These are phyloP conservation scores for Uromyces viciae-fabae DNA, from an alignment of 1,284 basidiomycete species.

Conservation along the genomic window DNA sequence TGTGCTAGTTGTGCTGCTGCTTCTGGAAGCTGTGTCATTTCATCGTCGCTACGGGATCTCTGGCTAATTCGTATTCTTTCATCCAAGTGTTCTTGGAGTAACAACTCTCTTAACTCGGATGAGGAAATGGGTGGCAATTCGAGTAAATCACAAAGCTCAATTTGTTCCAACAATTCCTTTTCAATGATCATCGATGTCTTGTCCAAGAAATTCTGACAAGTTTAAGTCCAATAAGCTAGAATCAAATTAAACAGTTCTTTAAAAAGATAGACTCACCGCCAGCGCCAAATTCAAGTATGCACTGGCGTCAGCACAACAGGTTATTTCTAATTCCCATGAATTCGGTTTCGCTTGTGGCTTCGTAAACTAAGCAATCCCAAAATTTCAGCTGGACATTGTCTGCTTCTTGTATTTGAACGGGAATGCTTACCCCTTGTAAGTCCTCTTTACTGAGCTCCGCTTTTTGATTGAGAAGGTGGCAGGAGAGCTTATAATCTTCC, in stretches of 20 bases:
- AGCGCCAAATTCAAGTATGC: slow-evolving; percentile 10
- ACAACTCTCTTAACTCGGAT: background rate
- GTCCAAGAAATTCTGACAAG: background rate
- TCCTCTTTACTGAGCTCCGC: no score
- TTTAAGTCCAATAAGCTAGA: no score
- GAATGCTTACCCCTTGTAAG: background rate
- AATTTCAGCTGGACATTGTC: background rate
- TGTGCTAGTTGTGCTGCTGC: background rate
- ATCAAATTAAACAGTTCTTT: background rate
- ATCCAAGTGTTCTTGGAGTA: background rate
- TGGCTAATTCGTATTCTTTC: background rate
- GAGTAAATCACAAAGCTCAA: background rate
- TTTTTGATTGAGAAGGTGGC: background rate
- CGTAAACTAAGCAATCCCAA: background rate
- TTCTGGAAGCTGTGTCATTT: background rate
- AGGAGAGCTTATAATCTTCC: background rate
- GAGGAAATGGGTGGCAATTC: background rate
- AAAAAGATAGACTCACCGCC: background rate
- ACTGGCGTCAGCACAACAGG: background rate
- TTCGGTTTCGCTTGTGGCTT: background rate
- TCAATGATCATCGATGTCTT: background rate
- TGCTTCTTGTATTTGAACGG: background rate
- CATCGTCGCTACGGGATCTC: background rate
- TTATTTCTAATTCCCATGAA: background rate
- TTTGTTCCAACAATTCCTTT: background rate